phyloP scores from a whole-genome alignment of 2,329 filamentous ascomycete species.

The Cladosporium cucumerinum region DNA sequence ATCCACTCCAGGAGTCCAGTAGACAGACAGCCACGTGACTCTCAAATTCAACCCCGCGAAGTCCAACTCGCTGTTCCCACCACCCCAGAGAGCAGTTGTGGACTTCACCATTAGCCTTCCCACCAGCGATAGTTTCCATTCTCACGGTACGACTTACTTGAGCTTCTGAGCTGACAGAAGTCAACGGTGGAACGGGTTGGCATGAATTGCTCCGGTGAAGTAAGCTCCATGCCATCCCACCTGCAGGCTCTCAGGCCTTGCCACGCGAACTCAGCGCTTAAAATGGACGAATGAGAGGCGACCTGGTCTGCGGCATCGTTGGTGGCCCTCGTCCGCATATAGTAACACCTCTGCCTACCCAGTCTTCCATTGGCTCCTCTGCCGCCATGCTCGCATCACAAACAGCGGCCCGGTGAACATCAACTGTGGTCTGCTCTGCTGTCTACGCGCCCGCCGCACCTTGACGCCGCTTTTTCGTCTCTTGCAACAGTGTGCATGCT shows the following conservation, averaged over 20 bases:
- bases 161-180: neutral
- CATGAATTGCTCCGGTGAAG: constrained; percentile 8
- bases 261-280: constrained; percentile 9
- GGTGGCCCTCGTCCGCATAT: neutral
- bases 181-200: neutral
- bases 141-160: neutral
- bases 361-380: constrained; percentile 11
- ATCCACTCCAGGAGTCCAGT: neutral
- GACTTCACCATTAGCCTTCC: constrained; percentile 1
- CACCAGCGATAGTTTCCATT: neutral
- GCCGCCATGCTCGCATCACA: constrained; percentile 16
- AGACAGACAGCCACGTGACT: neutral
- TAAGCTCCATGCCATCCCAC: neutral
- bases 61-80: neutral
- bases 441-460: constrained; percentile 15
- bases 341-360: constrained; percentile 1
- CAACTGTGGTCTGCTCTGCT: constrained; percentile 2
- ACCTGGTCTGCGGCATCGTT: constrained; percentile 6
- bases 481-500: constrained; percentile 9
- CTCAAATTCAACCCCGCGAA: neutral
- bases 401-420: constrained; percentile 15
- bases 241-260: neutral
- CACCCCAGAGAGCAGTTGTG: neutral
- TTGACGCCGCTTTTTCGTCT: constrained; percentile 14
- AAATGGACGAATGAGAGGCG: constrained; percentile 4